A percentile compares a stretch with the other conserved stretches of the same genome.
These are phyloP conservation scores for Colletotrichum sp. DNA, from an alignment of 2,329 filamentous ascomycete species.

Conservation along the genomic window DNA sequence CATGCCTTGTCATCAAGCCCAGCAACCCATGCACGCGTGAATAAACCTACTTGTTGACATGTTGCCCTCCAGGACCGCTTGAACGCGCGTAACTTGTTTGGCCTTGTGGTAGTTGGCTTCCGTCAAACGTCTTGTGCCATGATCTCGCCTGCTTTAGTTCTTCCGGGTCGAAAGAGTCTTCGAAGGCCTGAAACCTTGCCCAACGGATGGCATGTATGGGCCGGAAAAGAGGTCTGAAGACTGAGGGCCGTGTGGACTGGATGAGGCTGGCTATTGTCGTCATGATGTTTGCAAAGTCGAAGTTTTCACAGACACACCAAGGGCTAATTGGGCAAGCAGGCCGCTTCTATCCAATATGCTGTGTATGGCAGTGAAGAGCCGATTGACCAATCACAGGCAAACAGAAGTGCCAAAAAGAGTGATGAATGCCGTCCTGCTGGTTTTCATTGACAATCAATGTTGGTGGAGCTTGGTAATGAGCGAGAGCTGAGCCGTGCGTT, in stretches of 20 bases:
- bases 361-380: background rate
- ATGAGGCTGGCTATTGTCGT: background rate
- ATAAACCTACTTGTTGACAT: constrained; percentile 63
- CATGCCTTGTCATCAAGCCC: background rate
- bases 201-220: constrained; percentile 2
- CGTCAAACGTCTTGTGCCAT: constrained; percentile 53
- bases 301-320: background rate
- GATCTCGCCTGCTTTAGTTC: constrained; percentile 54
- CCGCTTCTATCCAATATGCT: background rate
- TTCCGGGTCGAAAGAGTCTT: constrained; percentile 53
- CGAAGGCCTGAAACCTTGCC: constrained; percentile 50
- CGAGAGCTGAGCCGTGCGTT: background rate
- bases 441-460: background rate
- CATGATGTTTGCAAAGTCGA: background rate
- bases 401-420: background rate
- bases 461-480: background rate
- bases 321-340: background rate
- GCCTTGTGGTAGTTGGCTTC: constrained; percentile 51
- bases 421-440: background rate
- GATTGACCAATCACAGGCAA: background rate
- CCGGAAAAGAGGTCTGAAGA: background rate
- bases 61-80: constrained; percentile 65
- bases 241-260: background rate
- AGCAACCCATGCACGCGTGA: background rate
- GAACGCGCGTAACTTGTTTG: constrained; percentile 61